phyloP scores from a whole-genome alignment of 1,139 yeast species.

The Pichia sp. region DNA sequence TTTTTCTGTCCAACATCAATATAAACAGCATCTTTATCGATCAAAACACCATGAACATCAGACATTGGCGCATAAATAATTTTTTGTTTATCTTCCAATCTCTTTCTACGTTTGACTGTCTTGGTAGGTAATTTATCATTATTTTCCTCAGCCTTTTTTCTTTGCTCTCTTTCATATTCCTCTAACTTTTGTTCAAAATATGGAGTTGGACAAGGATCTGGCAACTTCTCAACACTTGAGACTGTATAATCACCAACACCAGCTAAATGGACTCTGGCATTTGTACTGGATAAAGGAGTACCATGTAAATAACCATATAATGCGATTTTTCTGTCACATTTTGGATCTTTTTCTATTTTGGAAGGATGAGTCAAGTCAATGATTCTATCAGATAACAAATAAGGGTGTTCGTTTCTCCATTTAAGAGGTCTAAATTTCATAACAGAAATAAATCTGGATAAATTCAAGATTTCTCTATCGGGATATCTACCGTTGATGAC shows the following conservation, averaged over 20 bases:
- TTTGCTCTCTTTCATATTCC: slow-evolving; percentile 64
- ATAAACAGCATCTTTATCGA: slow-evolving; percentile 95
- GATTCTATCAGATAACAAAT: slow-evolving; percentile 80
- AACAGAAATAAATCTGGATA: slow-evolving; percentile 88
- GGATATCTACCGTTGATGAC: slow-evolving; percentile 97
- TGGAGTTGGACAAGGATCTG: slow-evolving; percentile 99
- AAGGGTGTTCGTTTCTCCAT: slow-evolving; percentile 99
- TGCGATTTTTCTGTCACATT: slow-evolving; percentile 84
- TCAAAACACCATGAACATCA: slow-evolving; percentile 94
- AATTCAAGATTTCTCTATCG: slow-evolving; percentile 87
- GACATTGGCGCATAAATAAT: slow-evolving; percentile 98
- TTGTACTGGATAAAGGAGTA: slow-evolving; percentile 66
- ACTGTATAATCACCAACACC: slow-evolving; percentile 90
- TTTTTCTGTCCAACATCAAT: slow-evolving; percentile 68
- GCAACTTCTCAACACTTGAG: slow-evolving; percentile 72
- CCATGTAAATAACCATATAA: slow-evolving; percentile 94
- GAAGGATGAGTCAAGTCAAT: slow-evolving; percentile 97
- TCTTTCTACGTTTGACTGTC: slow-evolving; percentile 58
- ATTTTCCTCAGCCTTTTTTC: slow-evolving; percentile 49
- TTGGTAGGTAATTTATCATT: slow-evolving; percentile 50
- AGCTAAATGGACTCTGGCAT: slow-evolving; percentile 84
- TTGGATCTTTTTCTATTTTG: slow-evolving; percentile 62
- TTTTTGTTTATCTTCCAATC: slow-evolving; percentile 90
- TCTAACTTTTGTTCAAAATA: slow-evolving; percentile 79
- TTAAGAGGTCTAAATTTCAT: slow-evolving; percentile 97